These are phyloP conservation scores for Talaromyces wortmannii DNA, from an alignment of 495 filamentous ascomycete species.

Conservation along the genomic window DNA sequence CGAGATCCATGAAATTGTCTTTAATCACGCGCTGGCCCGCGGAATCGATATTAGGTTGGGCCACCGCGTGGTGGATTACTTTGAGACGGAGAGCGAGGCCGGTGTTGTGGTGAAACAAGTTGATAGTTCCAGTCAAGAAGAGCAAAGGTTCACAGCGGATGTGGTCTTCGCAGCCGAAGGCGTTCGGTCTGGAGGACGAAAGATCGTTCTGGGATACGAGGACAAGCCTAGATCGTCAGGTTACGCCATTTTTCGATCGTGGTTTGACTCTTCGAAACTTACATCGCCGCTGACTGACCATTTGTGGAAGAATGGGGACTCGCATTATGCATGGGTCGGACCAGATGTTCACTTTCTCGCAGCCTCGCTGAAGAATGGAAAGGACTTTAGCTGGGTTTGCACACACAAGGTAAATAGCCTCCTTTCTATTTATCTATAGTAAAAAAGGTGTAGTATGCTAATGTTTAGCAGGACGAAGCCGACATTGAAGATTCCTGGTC, in stretches of 20 bases:
- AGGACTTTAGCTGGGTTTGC: conserved; percentile 64
- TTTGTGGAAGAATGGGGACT: conserved; percentile 58
- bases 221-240: conserved; percentile 53
- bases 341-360: conserved; percentile 61
- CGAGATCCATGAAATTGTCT: conserved; percentile 52
- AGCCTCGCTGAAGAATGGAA: conserved; percentile 52
- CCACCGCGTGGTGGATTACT: conserved; percentile 6
- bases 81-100: conserved; percentile 7
- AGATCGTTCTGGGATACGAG: conserved; percentile 52
- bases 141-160: background rate
- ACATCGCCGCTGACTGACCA: conserved; percentile 44
- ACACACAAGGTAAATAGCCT: conserved; percentile 41
- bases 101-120: conserved; percentile 6
- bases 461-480: conserved; percentile 38
- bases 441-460: conserved; percentile 30
- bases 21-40: conserved; percentile 21
- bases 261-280: conserved; percentile 10
- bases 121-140: background rate
- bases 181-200: conserved; percentile 46
- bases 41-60: conserved; percentile 8
- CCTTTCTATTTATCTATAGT: too few relatives aligned
- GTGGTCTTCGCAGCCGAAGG: conserved; percentile 7
- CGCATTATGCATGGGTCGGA: conserved; percentile 53
- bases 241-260: conserved; percentile 53
- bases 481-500: conserved; percentile 63